phyloP scores from a whole-genome alignment of 1,284 basidiomycete species.

The Cryptococcus jaspeensis region DNA sequence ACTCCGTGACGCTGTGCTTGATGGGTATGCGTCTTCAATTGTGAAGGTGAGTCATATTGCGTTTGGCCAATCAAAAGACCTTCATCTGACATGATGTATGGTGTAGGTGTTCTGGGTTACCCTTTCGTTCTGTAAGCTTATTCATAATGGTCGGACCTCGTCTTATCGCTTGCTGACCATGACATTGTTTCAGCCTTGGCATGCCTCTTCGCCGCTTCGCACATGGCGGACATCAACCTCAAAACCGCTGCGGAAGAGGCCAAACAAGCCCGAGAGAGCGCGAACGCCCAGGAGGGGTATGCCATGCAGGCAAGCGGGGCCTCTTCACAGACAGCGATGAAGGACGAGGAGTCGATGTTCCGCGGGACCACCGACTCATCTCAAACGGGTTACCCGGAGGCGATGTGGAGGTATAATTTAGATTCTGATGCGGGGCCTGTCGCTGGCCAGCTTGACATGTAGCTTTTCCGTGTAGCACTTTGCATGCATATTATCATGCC shows the following conservation, averaged over 20 bases:
- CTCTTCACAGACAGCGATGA: not conserved
- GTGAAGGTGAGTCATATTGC: too few species aligned
- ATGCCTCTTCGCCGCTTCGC: constrained; percentile 10
- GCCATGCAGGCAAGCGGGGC: constrained; percentile 7
- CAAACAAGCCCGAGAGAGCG: constrained; percentile 2
- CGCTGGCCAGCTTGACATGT: too few species aligned
- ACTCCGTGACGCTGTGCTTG: constrained; percentile 9
- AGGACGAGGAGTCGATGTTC: too few species aligned
- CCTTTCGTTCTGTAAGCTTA: constrained; percentile 12
- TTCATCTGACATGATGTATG: too few species aligned
- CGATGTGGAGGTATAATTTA: too few species aligned
- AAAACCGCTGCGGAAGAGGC: constrained; percentile 15
- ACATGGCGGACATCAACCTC: constrained; percentile 20
- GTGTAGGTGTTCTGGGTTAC: constrained; percentile 21
- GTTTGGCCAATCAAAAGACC: too few species aligned
- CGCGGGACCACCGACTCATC: too few species aligned
- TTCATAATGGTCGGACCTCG: too few species aligned
- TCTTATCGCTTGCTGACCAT: not conserved
- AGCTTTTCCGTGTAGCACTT: too few species aligned
- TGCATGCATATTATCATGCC: too few species aligned
- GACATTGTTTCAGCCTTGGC: constrained; percentile 7
- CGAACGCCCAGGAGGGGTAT: not conserved
- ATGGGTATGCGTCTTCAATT: constrained; percentile 18
- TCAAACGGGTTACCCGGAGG: too few species aligned
- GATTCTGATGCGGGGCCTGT: too few species aligned